Conservation (phyloP, 129 eudicot species). For the Flaveria ramosissima region DNA sequence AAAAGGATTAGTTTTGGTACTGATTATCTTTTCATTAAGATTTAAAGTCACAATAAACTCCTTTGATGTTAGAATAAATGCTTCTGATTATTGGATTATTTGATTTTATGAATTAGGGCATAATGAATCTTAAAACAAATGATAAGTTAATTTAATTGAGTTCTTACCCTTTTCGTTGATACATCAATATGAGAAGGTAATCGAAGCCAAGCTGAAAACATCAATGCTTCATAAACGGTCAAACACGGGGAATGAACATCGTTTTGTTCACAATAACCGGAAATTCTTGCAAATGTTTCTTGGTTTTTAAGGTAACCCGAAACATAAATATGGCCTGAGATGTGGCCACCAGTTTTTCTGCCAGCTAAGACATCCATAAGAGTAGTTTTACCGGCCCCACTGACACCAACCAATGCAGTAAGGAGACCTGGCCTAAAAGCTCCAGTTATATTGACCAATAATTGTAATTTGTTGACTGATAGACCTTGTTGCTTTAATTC, state of each 20-base stretch:
- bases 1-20: neutral
- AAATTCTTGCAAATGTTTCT: slow-evolving; percentile 86
- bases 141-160: neutral
- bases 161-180: slow-evolving; percentile 57
- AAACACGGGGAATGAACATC: slow-evolving; percentile 93
- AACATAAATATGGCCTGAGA: slow-evolving; percentile 69
- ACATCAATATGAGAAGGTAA: slow-evolving; percentile 67
- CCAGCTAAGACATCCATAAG: slow-evolving; percentile 98
- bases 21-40: neutral
- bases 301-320: slow-evolving; percentile 89
- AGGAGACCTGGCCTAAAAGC: slow-evolving; percentile 93
- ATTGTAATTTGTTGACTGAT: slow-evolving; percentile 55
- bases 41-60: too few relatives aligned
- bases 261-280: slow-evolving; percentile 94
- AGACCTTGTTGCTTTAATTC: slow-evolving; percentile 75
- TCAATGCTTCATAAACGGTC: slow-evolving; percentile 74
- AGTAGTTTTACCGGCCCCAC: slow-evolving; percentile 99
- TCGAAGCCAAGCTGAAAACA: slow-evolving; percentile 91
- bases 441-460: slow-evolving; percentile 75
- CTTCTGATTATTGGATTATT: too few relatives aligned
- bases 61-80: too few relatives aligned
- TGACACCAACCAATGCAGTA: slow-evolving; percentile 93
- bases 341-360: slow-evolving; percentile 88
- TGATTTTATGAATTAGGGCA: neutral
- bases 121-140: neutral